Evolutionary conservation across 192 early-diverging fungal species (phyloP), one percentile per base, ranked within the genome.

Genomic region (Umbelopsis sp.): DNA sequence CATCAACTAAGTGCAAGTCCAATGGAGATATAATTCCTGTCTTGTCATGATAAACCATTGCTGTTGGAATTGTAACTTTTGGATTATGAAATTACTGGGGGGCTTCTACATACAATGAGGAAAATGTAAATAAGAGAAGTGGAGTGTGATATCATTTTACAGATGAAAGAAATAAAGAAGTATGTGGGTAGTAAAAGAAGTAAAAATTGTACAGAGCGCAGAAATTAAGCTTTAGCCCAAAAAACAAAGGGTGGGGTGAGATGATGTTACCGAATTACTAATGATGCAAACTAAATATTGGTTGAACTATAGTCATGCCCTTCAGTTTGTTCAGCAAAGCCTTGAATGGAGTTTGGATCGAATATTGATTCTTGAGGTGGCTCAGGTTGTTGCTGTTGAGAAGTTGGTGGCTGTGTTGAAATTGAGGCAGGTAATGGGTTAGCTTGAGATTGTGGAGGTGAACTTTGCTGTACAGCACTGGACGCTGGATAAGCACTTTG

Each of bases 41-140:
- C 38, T 41, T 11, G 38, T 41, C 38, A 41, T 1, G 1, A 11
- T 11, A 41, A 41, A 41, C 1, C 4, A 41, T 41, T 5, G 12
- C 38, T 41, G 7, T 41, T 1, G 0, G 12, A 41, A 41, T 62
- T 34, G 10, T 2, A 34, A 34, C 4, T 62, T 62, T 62, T 29
- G 24, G 26, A 62, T 62, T 62, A 62, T 29, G 56, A n/a, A 12
- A 62, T 62, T 62, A 62, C 38, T 41, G 38, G 7, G 38, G 5
- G 56, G 25, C 21, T 32, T 62, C 31, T 62, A 62, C 56, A 62
- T 62, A 34, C 17, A 62, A n/a, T 62, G 56, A 62, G 17, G 8
- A 29, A 62, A 10, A 25, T 9, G 31, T 29, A n/a, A 34, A 26
- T 34, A 34, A 62, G 11, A n/a, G 11, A 22, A 62, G 26, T 29